Conservation (phyloP, 1,139 yeast genomes). For the Debaryomyces robertsiae region DNA sequence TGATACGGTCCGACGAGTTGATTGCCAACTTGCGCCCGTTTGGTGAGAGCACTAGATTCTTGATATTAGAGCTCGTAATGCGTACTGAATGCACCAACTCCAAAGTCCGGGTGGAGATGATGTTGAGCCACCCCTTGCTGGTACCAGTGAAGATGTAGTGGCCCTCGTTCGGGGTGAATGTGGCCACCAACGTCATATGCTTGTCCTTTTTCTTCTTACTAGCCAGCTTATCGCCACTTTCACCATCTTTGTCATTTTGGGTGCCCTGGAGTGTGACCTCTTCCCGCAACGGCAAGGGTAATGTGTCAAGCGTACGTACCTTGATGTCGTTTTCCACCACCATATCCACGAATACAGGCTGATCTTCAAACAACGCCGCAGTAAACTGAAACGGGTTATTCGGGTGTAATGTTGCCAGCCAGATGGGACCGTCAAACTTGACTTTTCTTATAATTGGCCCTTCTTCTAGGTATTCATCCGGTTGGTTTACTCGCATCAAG, state of each 20-base stretch:
- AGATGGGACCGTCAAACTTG: conserved; percentile 68
- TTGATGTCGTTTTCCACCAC: conserved; percentile 34
- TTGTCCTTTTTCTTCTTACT: conserved; percentile 22
- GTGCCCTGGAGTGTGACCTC: no score
- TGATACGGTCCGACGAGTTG: conserved; percentile 81
- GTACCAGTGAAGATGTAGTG: conserved; percentile 71
- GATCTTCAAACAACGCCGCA: conserved; percentile 54
- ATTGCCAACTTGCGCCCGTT: conserved; percentile 72
- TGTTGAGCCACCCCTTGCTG: conserved; percentile 73
- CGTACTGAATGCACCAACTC: conserved; percentile 52
- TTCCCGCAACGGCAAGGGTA: conserved; percentile 26
- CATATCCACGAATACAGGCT: conserved; percentile 58
- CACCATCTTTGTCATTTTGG: conserved; percentile 24
- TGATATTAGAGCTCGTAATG: conserved; percentile 70
- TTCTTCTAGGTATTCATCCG: conserved; percentile 27
- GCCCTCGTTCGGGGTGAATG: conserved; percentile 47
- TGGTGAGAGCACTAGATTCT: conserved; percentile 64
- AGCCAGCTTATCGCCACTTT: conserved; percentile 14
- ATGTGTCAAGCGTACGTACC: conserved; percentile 28
- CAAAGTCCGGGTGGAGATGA: conserved; percentile 36
- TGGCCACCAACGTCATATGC: conserved; percentile 35
- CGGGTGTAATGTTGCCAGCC: conserved; percentile 70
- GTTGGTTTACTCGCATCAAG: conserved; percentile 39
- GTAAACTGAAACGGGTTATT: conserved; percentile 41
- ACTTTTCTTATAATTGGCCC: conserved; percentile 44